Percentiles rank a stretch among this genome's conserved stretches.
Evolutionary conservation across 768 basidiomycete genomes (phyloP).

Genomic region (Trametes elegans): DNA sequence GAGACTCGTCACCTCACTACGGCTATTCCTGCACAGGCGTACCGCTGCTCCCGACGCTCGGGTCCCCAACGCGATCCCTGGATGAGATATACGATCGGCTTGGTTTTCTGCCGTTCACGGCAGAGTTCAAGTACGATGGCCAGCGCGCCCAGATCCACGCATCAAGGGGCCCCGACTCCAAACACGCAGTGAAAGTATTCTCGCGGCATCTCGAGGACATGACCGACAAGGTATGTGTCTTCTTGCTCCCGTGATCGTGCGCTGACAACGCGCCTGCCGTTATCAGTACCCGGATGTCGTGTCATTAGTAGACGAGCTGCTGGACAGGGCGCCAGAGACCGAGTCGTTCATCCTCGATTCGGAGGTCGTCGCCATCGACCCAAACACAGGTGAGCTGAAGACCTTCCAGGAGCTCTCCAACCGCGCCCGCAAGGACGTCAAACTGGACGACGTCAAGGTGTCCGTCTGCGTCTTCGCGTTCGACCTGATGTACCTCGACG

Average conservation of each 20-base stretch:
- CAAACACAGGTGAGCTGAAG: slow-evolving; percentile 54
- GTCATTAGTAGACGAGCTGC: slow-evolving; percentile 50
- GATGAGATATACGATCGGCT: slow-evolving; percentile 79
- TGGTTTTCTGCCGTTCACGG: slow-evolving; percentile 64
- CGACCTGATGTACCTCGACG: slow-evolving; percentile 86
- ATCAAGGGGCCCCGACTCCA: slow-evolving; percentile 29
- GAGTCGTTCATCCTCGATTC: slow-evolving; percentile 77
- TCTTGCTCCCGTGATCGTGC: slow-evolving; percentile 2
- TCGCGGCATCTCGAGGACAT: slow-evolving; percentile 90
- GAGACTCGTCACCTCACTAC: not conserved
- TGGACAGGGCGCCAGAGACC: slow-evolving; percentile 41
- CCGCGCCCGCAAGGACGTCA: slow-evolving; percentile 80
- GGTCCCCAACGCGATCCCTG: slow-evolving; percentile 82
- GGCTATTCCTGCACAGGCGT: slow-evolving; percentile 48
- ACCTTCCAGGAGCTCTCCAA: slow-evolving; percentile 89
- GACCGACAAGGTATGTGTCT: slow-evolving; percentile 69
- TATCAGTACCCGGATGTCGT: slow-evolving; percentile 80
- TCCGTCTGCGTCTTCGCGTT: slow-evolving; percentile 84
- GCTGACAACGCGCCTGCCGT: slow-evolving; percentile 15
- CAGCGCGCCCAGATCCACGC: slow-evolving; percentile 84
- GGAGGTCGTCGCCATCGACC: slow-evolving; percentile 86
- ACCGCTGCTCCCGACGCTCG: slow-evolving; percentile 83
- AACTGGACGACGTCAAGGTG: slow-evolving; percentile 70
- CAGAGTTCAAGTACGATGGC: slow-evolving; percentile 92
- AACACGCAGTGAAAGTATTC: slow-evolving; percentile 60